Base-by-base conservation (phyloP, 2,329 filamentous ascomycete species). In the Monilinia polystroma region DNA sequence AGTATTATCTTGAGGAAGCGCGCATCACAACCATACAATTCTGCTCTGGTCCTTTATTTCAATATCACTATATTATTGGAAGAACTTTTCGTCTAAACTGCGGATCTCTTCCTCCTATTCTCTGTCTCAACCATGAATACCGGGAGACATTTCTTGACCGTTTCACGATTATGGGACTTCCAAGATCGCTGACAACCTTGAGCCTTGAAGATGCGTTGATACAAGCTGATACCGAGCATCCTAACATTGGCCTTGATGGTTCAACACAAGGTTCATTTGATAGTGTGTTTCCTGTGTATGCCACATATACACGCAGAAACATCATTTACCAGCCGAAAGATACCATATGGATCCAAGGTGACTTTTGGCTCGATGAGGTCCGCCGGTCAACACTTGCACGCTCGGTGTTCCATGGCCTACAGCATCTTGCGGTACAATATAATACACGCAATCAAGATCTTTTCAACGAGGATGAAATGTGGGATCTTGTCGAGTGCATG, bases 301-400 rank as follows among this genome's bases (percentile, higher is more conserved):
- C 20, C 6, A 62, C 58, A 3, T 43, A 23, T 7, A 51, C 29
- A 14, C n/a, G 47, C 3, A 38, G 32, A 41, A 51, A 62, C n/a
- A 51, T 62, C 3, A 26, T 62, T 26, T 62, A 38, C 45, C 7
- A 51, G 8, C 58, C 58, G 6, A 26, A 62, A 26, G 58, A 62
- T 12, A 26, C 32, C n/a, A 32, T 62, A 10, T 62, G 58, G 58
- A 62, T 62, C 2, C 58, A 62, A 51, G 45, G 58, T 7, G 58
- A 62, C 5, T 62, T 62, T 20, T 62, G 58, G 58, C 58, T 62
- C n/a, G 58, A 62, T 35, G 58, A 62, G 18, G 0, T 52, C 16
- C 58, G 58, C 5, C 47, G 58, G 7, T 20, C 58, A 26, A 49
- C 29, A 62, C 32, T 62, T 26, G 32, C 58, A 38, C 58, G 58